Conservation (phyloP, 139 green algal genomes). For the Chlamydomonas sp. region DNA sequence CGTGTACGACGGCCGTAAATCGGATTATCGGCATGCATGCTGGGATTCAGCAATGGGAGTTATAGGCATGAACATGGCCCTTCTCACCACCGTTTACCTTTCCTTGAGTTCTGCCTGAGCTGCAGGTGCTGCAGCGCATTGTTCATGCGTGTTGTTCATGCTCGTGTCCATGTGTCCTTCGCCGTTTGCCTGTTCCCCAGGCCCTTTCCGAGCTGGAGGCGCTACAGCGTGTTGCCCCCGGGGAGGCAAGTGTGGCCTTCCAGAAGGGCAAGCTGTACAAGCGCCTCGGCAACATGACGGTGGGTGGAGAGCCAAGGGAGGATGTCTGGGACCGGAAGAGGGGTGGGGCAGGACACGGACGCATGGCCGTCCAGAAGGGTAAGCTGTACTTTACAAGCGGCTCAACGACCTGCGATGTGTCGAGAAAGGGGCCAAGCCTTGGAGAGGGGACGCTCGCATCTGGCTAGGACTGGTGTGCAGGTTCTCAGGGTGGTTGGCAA, state of each 20-base stretch:
- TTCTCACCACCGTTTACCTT: background rate
- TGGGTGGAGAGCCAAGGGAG: background rate
- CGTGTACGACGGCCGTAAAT: too few relatives aligned
- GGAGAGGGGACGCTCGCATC: background rate
- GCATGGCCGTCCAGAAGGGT: background rate
- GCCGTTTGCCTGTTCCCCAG: background rate
- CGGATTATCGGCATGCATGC: too few relatives aligned
- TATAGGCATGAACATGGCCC: background rate
- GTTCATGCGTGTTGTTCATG: background rate
- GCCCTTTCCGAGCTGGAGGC: conserved; percentile 25
- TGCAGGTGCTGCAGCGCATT: background rate
- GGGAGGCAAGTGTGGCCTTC: conserved; percentile 90
- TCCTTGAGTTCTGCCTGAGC: background rate
- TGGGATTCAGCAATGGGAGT: too few relatives aligned
- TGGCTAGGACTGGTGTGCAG: background rate
- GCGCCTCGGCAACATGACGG: conserved; percentile 63
- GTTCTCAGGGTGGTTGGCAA: too few relatives aligned
- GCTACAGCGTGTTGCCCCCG: conserved; percentile 78
- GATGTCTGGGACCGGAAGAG: background rate
- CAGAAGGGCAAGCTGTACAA: conserved; percentile 90
- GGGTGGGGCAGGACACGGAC: background rate
- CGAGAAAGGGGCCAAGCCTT: background rate
- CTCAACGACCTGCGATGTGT: background rate
- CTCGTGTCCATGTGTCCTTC: background rate
- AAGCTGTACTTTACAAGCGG: background rate